These are phyloP conservation scores for Nigrospora oryzae DNA, from an alignment of 2,329 filamentous ascomycete genomes.

Conservation along the genomic window DNA sequence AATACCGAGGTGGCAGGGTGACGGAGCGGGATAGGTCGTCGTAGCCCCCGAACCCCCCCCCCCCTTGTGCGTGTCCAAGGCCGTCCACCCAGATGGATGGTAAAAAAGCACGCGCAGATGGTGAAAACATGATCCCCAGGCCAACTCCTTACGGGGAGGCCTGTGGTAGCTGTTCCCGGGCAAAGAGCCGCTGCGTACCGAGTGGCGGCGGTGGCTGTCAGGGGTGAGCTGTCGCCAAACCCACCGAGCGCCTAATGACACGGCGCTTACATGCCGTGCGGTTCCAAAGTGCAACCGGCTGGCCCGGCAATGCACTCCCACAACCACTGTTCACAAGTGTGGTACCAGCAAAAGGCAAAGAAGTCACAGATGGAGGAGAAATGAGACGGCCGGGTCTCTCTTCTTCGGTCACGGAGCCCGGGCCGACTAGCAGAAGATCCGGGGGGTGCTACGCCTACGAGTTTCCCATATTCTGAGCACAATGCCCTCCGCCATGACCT, in stretches of 20 bases:
- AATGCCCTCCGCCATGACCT: too few species aligned
- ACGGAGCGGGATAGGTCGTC: too few species aligned
- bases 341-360: slow-evolving; percentile 7
- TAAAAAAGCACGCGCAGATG: too few species aligned
- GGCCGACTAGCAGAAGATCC: background rate
- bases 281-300: slow-evolving; percentile 4
- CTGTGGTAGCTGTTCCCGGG: slow-evolving; percentile 5
- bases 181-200: slow-evolving; percentile 3
- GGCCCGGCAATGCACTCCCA: slow-evolving; percentile 3
- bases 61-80: too few species aligned
- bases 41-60: too few species aligned
- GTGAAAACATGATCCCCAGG: background rate
- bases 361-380: slow-evolving; percentile 16
- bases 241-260: too few species aligned
- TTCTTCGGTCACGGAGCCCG: slow-evolving; percentile 16
- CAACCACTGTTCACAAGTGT: slow-evolving; percentile 8
- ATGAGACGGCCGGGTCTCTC: slow-evolving; percentile 17
- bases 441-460: too few species aligned
- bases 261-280: background rate
- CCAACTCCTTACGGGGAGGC: slow-evolving; percentile 5
- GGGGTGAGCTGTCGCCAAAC: background rate
- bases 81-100: too few species aligned
- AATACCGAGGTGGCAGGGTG: too few species aligned
- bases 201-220: slow-evolving; percentile 2
- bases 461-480: too few species aligned